Percentiles rank a stretch among this genome's conserved stretches.
Conservation (phyloP, 352 stramenopile genomes). For the Pythium utonaiense region DNA sequence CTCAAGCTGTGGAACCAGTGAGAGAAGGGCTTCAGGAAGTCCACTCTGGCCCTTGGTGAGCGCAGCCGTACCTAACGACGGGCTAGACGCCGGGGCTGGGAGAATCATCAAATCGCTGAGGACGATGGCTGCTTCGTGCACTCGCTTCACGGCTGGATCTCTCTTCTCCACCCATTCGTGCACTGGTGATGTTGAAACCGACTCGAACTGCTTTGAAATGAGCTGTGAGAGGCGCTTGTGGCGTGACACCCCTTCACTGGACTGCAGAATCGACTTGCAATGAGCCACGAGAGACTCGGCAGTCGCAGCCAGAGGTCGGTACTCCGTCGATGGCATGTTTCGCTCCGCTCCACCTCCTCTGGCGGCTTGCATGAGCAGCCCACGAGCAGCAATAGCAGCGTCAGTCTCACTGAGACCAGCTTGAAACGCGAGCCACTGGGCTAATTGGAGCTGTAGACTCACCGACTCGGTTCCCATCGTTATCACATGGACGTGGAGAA, state of each 20-base stretch:
- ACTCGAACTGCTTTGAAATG: neutral
- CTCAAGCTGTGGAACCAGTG: neutral
- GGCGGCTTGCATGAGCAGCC: neutral
- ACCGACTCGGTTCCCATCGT: neutral
- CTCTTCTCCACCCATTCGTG: neutral
- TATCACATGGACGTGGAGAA: conserved; percentile 12
- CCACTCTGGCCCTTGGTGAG: too few relatives aligned
- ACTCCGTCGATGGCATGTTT: neutral
- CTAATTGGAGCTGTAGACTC: neutral
- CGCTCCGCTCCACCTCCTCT: neutral
- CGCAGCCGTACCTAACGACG: too few relatives aligned
- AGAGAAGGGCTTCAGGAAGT: neutral
- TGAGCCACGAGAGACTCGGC: conserved; percentile 2
- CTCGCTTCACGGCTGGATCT: neutral
- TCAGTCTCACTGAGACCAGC: conserved; percentile 5
- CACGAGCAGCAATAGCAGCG: neutral
- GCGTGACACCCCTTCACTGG: neutral
- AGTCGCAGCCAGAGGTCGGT: neutral
- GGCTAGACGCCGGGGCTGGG: neutral
- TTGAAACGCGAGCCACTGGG: conserved; percentile 2
- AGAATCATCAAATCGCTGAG: conserved; percentile 12
- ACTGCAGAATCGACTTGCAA: neutral
- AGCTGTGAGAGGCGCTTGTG: conserved; percentile 1
- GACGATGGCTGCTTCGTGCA: conserved; percentile 8
- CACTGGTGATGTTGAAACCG: neutral